Base-by-base conservation (phyloP, 805 yeast species). In the Scheffersomyces amazonensis region DNA sequence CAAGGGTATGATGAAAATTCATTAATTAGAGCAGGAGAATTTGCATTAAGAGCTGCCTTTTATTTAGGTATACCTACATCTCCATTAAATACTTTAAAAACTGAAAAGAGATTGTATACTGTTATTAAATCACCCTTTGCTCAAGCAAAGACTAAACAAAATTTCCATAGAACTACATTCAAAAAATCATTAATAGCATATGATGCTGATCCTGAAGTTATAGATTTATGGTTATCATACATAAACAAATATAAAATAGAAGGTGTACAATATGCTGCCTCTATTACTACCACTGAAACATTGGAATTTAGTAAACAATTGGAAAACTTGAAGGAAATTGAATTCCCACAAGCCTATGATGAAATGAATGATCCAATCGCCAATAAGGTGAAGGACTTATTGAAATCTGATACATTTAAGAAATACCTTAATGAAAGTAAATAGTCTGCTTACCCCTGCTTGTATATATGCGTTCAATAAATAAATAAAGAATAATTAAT, bases 91-190 rank as follows among this genome's bases (percentile, higher is more conserved):
- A 34, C 60, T 78, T 46, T 83, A 80, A 46, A 67, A 44, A 80
- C 84, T 3, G 83, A 80, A 56, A 78, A 81, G 51, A 86, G 91
- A 62, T 77, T 89, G 50, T 91, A 96, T 87, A 93, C 99, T 0
- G 96, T 93, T 31, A 89, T 84, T 53, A 78, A 83, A 59, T 81
- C 96, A 3, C 97, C 97, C 1, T 93, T 93, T 60, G 96, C 86
- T 16, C 93, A 87, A 56, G 95, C 97, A 36, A 90, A 89, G 60
- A 76, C 93, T 8, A 93, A 93, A 66, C 96, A 91, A 68, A 93
- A 91, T 71, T 93, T 86, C 65, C 86, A 87, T 68, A 81, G 98
- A 68, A 74, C 78, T 34, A 93, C 98, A 1, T 86, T 79, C 60
- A 80, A 83, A 51, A 78, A 95, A 45, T 60, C 76, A 43, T 70